phyloP scores from a whole-genome alignment of 495 filamentous ascomycete genomes.

The Tuber borchii region DNA sequence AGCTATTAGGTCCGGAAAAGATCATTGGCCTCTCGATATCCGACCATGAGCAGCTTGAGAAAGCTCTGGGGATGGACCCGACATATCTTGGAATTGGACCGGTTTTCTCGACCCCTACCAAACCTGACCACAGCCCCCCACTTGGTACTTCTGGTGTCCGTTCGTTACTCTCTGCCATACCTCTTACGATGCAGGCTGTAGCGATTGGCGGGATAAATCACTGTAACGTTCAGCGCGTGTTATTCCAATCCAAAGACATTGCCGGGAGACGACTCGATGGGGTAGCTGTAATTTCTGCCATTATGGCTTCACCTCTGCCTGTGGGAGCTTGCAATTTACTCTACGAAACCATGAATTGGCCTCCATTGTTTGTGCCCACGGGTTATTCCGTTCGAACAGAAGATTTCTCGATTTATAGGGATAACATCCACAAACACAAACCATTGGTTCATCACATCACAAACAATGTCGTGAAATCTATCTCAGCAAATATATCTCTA shows the following conservation, averaged over 20 bases:
- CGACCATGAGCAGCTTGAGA: conserved; percentile 27
- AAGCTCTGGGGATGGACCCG: conserved; percentile 41
- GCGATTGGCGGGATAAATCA: conserved; percentile 85
- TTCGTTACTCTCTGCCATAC: conserved; percentile 21
- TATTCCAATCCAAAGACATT: conserved; percentile 56
- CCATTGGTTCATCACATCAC: conserved; percentile 96
- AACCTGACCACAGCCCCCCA: conserved; percentile 31
- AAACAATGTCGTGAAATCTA: conserved; percentile 82
- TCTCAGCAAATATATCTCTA: conserved; percentile 83
- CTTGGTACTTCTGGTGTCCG: conserved; percentile 24
- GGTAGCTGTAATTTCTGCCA: conserved; percentile 82
- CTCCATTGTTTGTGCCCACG: conserved; percentile 48
- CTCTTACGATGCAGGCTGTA: conserved; percentile 54
- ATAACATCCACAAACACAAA: conserved; percentile 52
- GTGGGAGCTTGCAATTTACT: conserved; percentile 55
- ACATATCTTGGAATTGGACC: conserved; percentile 87
- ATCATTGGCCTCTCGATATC: conserved; percentile 50
- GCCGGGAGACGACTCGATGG: conserved; percentile 58
- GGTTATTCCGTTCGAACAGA: background rate
- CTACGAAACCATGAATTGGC: conserved; percentile 46
- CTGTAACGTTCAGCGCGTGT: conserved; percentile 64
- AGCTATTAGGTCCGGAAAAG: conserved; percentile 63
- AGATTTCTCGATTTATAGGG: conserved; percentile 11
- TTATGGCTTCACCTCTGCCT: conserved; percentile 66
- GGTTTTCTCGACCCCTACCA: conserved; percentile 72